Base-by-base conservation (phyloP, 2,329 filamentous ascomycete species). In the Microcyclosporella mali region DNA sequence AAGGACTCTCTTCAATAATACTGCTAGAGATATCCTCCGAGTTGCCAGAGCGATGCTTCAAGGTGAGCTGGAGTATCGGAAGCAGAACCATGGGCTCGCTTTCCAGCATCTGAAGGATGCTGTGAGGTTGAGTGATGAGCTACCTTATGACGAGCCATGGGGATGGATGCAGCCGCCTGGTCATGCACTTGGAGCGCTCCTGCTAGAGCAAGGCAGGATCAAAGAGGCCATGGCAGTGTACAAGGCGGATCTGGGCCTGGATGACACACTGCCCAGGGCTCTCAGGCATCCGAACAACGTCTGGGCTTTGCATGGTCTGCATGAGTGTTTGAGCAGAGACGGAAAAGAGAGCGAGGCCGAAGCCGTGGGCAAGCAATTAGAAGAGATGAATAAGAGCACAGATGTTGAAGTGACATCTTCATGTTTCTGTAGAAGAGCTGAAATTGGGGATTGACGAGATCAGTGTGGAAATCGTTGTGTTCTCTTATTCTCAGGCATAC, bases 91-190 rank as follows among this genome's bases (percentile, higher is more conserved):
- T 51, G 38, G 33, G 4, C 3, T 14, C 3, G 52, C 45, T 6
- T 85, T 84, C 52, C 53, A 62, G 1, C 68, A 74, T 39, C 65
- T 88, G 2, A 70, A 70, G 0, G 63, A 66, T n/a, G 73, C 81
- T 0, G 75, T 84, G 21, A 52, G 62, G 0, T 68, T 76, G 1
- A 79, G 83, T 46, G 81, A 84, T 54, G 63, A 60, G 0, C 66
- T 87, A 14, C 78, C 79, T 0, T 87, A 84, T 46, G 79, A 82
- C 30, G 84, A 88, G 58, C 83, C 84, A 0, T 86, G 82, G 82
- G 82, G 80, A 0, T 87, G 83, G 82, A 86, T 87, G 82, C 81
- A 85, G 55, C 83, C 83, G 0, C 74, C 78, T 0, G 70, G 82
- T 1, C 84, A 87, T 59, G 82, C 82, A 0, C 79, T 79, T 29